Conservation (phyloP, 352 stramenopile species). For the Pythium vanterpoolii region DNA sequence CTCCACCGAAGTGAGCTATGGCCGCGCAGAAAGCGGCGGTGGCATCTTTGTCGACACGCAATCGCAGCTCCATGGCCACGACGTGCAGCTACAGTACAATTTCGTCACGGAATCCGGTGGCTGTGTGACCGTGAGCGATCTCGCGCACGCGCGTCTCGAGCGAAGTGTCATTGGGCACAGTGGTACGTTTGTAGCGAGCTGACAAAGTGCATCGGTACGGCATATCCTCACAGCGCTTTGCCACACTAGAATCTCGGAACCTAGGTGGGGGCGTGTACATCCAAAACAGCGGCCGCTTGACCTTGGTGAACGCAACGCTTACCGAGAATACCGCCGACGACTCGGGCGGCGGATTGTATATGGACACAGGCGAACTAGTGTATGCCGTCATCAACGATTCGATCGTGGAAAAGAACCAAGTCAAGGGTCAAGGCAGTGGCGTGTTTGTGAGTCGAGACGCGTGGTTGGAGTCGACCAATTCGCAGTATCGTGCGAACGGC, state of each 20-base stretch:
- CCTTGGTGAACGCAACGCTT: slow-evolving; percentile 26
- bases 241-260: slow-evolving; percentile 37
- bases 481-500: slow-evolving; percentile 35
- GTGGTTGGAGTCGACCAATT: slow-evolving; percentile 18
- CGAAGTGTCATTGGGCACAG: slow-evolving; percentile 30
- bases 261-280: slow-evolving; percentile 50
- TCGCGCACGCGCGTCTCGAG: slow-evolving; percentile 26
- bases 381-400: slow-evolving; percentile 28
- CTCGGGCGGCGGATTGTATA: slow-evolving; percentile 49
- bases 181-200: slow-evolving; percentile 23
- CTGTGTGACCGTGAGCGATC: slow-evolving; percentile 37
- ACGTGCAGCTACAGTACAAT: slow-evolving; percentile 36
- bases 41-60: slow-evolving; percentile 31
- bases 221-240: background rate
- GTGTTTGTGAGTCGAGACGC: slow-evolving; percentile 52
- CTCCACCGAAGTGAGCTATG: slow-evolving; percentile 26
- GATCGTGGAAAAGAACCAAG: slow-evolving; percentile 34
- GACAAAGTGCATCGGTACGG: background rate
- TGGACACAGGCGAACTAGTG: slow-evolving; percentile 49
- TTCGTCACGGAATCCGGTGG: slow-evolving; percentile 42
- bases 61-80: slow-evolving; percentile 22
- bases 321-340: slow-evolving; percentile 52
- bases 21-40: slow-evolving; percentile 43
- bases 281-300: slow-evolving; percentile 29
- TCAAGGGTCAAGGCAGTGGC: slow-evolving; percentile 44